Percentiles rank a stretch among this genome's conserved stretches.
Conservation (phyloP, 2,329 filamentous ascomycete genomes). For the Boeremia exigua region DNA sequence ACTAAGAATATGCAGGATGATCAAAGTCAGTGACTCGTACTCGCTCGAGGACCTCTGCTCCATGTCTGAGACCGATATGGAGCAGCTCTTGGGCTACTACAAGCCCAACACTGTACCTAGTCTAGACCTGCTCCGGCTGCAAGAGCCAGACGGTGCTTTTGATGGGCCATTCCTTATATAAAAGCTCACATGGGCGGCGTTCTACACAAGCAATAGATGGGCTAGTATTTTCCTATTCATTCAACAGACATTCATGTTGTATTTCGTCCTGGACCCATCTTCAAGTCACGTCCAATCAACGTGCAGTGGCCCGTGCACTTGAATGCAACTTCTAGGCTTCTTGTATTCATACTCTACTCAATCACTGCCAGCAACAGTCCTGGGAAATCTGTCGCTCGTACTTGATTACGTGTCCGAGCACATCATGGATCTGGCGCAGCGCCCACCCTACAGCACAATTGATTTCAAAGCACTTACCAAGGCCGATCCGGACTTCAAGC, state of each 20-base stretch:
- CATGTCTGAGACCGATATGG: constrained; percentile 83
- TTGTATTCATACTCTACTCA: too few relatives aligned
- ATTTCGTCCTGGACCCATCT: too few relatives aligned
- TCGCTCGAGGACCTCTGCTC: constrained; percentile 82
- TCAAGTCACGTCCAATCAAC: constrained; percentile 28
- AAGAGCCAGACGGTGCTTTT: constrained; percentile 50
- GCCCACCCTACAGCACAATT: constrained; percentile 60
- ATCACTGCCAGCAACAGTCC: too few relatives aligned
- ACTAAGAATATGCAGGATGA: constrained; percentile 72
- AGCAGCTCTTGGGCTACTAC: constrained; percentile 80
- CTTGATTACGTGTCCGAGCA: too few relatives aligned
- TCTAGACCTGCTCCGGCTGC: constrained; percentile 50
- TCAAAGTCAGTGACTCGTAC: constrained; percentile 85
- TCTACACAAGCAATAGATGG: constrained; percentile 2
- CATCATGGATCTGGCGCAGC: constrained; percentile 35
- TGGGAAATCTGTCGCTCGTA: too few relatives aligned
- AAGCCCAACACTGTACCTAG: constrained; percentile 52
- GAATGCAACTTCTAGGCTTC: background rate
- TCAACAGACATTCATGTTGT: too few relatives aligned
- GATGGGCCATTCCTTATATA: constrained; percentile 56
- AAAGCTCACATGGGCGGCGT: background rate
- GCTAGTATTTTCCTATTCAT: background rate
- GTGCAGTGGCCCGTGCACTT: constrained; percentile 22
- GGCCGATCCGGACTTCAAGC: constrained; percentile 65
- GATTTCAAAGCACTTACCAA: constrained; percentile 68